A percentile compares a stretch with the other conserved stretches of the same genome.
Evolutionary conservation across 2,329 filamentous ascomycete species (phyloP).

Genomic region (Aschersonia sp.): DNA sequence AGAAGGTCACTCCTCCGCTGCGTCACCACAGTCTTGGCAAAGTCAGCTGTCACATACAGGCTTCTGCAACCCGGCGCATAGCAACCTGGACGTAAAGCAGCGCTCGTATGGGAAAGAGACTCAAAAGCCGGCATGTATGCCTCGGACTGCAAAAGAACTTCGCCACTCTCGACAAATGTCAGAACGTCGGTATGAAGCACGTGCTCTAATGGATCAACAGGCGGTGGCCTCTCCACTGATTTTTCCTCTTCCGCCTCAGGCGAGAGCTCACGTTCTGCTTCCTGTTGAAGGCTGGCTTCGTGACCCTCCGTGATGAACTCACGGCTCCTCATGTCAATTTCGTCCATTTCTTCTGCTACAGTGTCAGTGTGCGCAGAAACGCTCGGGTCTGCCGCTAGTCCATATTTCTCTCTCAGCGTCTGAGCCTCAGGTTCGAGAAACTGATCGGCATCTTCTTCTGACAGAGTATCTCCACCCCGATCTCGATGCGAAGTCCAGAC

Average conservation of each 20-base stretch:
- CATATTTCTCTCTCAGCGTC: not conserved
- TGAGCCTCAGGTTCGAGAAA: slow-evolving; percentile 2
- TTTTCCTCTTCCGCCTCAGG: slow-evolving; percentile 49
- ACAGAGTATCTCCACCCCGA: not conserved
- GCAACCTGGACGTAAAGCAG: slow-evolving; percentile 5
- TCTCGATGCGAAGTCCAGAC: not conserved
- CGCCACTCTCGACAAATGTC: slow-evolving; percentile 1
- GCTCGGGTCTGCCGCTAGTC: not conserved
- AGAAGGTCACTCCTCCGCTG: slow-evolving; percentile 1
- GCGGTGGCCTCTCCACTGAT: slow-evolving; percentile 32
- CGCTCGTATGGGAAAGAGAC: slow-evolving; percentile 5
- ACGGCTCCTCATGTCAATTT: slow-evolving; percentile 1
- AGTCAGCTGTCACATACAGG: slow-evolving; percentile 9
- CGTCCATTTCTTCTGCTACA: not conserved
- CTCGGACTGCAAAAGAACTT: not conserved
- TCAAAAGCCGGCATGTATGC: slow-evolving; percentile 8
- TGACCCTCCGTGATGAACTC: not conserved
- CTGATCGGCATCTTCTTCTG: not conserved
- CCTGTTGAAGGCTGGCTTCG: slow-evolving; percentile 21
- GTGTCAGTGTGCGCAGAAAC: not conserved
- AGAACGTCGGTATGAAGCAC: slow-evolving; percentile 25
- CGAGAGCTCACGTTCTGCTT: slow-evolving; percentile 54
- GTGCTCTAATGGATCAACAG: slow-evolving; percentile 21
- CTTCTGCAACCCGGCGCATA: slow-evolving; percentile 4
- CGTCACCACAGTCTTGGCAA: slow-evolving; percentile 4